phyloP scores from a whole-genome alignment of 106 monocot species.

The Platanthera guangdongensis region DNA sequence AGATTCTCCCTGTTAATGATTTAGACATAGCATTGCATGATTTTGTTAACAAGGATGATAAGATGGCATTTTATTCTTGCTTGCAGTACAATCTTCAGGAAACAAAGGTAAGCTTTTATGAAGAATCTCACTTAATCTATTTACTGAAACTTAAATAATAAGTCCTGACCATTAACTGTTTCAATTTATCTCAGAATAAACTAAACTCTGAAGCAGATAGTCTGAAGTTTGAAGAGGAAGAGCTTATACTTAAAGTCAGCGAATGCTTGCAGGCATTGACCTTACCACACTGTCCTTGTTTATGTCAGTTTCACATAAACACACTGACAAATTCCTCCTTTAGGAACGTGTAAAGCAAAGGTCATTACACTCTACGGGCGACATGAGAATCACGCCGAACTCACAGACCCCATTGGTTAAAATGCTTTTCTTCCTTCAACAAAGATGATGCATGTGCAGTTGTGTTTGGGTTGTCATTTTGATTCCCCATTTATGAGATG shows the following conservation, averaged over 20 bases:
- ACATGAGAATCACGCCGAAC: constrained; percentile 17
- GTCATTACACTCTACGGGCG: constrained; percentile 41
- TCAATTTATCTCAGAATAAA: constrained; percentile 50
- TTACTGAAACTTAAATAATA: neutral
- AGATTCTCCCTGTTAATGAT: constrained; percentile 98
- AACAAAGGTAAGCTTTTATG: constrained; percentile 50
- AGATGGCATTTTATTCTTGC: constrained; percentile 88
- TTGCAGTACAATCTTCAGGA: constrained; percentile 89
- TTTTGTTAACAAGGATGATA: constrained; percentile 97
- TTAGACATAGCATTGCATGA: constrained; percentile 96
- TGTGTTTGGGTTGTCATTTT: neutral
- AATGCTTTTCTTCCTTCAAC: neutral
- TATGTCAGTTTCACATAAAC: neutral
- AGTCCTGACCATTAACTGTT: neutral
- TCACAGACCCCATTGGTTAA: constrained; percentile 42
- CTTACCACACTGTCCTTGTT: neutral
- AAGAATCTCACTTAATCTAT: neutral
- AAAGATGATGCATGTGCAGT: constrained; percentile 6
- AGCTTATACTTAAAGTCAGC: constrained; percentile 69
- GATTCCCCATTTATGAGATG: constrained; percentile 21
- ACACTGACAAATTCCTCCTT: neutral
- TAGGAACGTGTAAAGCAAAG: constrained; percentile 90
- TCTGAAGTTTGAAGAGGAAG: constrained; percentile 67
- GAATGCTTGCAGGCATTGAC: constrained; percentile 80
- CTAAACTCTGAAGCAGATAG: constrained; percentile 60